phyloP scores from a whole-genome alignment of 306 rosid genomes.

The Vigna mungo region DNA sequence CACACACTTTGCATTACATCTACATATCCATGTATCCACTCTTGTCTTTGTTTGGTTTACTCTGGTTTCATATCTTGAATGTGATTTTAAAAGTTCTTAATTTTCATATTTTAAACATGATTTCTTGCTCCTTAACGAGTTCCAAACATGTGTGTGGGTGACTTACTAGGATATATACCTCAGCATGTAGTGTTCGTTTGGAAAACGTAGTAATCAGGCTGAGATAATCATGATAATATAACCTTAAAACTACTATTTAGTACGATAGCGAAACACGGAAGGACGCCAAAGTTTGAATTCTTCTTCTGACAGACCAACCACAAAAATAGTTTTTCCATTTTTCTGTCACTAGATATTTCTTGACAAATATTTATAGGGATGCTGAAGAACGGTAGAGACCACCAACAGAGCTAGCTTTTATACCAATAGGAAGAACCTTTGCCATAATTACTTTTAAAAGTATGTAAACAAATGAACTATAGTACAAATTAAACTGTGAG shows the following conservation, averaged over 20 bases:
- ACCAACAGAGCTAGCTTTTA: constrained; percentile 20
- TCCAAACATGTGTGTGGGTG: background rate
- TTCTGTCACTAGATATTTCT: background rate
- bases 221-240: background rate
- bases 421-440: constrained; percentile 27
- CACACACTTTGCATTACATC: background rate
- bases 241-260: no score
- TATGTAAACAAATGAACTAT: constrained; percentile 6
- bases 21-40: background rate
- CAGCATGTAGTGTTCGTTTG: background rate
- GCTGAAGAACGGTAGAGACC: constrained; percentile 20
- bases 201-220: background rate
- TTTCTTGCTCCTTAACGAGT: background rate
- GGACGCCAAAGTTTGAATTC: no score
- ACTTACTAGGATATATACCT: background rate
- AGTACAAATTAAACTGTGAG: constrained; percentile 22
- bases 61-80: background rate
- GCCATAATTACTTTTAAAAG: background rate
- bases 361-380: background rate
- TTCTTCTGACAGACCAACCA: background rate
- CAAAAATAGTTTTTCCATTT: background rate
- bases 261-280: no score
- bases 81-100: background rate
- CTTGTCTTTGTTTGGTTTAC: background rate
- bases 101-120: background rate